Percentiles rank a stretch among this genome's conserved stretches.
These are phyloP conservation scores for Ramaria sp. DNA, from an alignment of 768 basidiomycete species.

Conservation along the genomic window DNA sequence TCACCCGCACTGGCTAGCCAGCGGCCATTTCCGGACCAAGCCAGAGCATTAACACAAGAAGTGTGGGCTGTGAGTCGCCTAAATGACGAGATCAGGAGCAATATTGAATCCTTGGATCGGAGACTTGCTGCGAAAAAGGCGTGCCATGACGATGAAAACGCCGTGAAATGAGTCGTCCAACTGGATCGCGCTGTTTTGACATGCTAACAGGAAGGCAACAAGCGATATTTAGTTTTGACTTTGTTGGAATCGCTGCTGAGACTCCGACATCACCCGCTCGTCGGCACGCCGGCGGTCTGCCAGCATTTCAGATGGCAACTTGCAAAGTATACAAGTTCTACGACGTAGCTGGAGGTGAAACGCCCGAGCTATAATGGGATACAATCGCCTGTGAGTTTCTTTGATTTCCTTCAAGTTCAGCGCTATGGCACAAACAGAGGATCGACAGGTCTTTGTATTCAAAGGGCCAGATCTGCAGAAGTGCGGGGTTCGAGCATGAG, in stretches of 20 bases:
- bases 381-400: no score
- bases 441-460: not conserved
- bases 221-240: not conserved
- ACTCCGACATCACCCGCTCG: not conserved
- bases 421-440: no score
- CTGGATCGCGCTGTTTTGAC: not conserved
- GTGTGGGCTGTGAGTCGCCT: slow-evolving; percentile 34
- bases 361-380: no score
- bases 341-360: no score
- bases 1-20: slow-evolving; percentile 65
- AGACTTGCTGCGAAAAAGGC: slow-evolving; percentile 7
- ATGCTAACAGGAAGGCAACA: not conserved
- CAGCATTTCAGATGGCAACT: no score
- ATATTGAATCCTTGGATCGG: not conserved
- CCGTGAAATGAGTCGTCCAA: not conserved
- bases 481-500: not conserved
- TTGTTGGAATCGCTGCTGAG: not conserved
- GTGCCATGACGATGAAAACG: not conserved
- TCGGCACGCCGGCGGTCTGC: no score
- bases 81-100: not conserved
- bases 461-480: not conserved
- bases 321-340: no score
- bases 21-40: slow-evolving; percentile 45
- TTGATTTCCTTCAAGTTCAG: not conserved
- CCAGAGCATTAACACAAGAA: slow-evolving; percentile 56